These are phyloP conservation scores for Hypoxylon rickii DNA, from an alignment of 495 filamentous ascomycete genomes.

Conservation along the genomic window DNA sequence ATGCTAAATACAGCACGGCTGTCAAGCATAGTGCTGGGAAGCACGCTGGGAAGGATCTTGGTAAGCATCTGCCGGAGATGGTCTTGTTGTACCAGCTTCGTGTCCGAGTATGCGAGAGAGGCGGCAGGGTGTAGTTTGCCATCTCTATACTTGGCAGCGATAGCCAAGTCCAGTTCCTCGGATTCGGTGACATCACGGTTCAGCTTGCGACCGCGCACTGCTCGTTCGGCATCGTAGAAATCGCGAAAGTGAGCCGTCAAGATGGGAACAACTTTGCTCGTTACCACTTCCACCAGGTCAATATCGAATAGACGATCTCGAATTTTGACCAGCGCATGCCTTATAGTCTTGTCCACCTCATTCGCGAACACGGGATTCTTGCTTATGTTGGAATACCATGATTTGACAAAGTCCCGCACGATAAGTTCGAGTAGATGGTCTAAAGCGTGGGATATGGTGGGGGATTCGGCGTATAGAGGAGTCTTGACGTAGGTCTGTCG, in stretches of 20 bases:
- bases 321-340: slow-evolving; percentile 72
- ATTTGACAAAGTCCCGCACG: slow-evolving; percentile 80
- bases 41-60: slow-evolving; percentile 71
- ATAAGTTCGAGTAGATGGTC: slow-evolving; percentile 80
- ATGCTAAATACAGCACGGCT: slow-evolving; percentile 81
- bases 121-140: slow-evolving; percentile 90
- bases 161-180: slow-evolving; percentile 91
- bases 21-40: slow-evolving; percentile 72
- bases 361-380: slow-evolving; percentile 76
- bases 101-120: slow-evolving; percentile 79
- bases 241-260: slow-evolving; percentile 89
- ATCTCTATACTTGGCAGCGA: slow-evolving; percentile 88
- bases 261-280: slow-evolving; percentile 82
- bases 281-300: slow-evolving; percentile 80
- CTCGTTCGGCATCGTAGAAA: slow-evolving; percentile 87
- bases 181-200: slow-evolving; percentile 92
- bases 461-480: slow-evolving; percentile 77
- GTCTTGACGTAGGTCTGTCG: slow-evolving; percentile 54
- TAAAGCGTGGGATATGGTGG: slow-evolving; percentile 76
- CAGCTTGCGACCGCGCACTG: slow-evolving; percentile 82
- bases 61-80: slow-evolving; percentile 75
- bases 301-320: slow-evolving; percentile 68
- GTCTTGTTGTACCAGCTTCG: slow-evolving; percentile 81
- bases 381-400: slow-evolving; percentile 90
- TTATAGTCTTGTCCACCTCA: slow-evolving; percentile 80